These are phyloP conservation scores for Starmerella floricola DNA, from an alignment of 805 yeast genomes.

Conservation along the genomic window DNA sequence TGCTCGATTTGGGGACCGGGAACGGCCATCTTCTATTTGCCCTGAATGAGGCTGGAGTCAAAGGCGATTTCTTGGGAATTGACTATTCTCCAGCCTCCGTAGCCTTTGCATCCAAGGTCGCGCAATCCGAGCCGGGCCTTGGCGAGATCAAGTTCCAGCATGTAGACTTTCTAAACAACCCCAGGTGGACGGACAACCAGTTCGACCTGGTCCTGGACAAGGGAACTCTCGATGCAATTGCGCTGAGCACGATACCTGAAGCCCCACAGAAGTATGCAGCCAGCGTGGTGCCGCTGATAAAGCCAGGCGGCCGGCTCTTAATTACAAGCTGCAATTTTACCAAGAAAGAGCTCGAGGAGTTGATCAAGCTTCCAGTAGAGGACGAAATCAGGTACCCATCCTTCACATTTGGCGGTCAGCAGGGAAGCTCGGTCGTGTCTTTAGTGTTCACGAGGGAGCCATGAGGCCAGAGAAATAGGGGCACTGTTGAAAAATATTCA, in stretches of 20 bases:
- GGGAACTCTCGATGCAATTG: slow-evolving; percentile 96
- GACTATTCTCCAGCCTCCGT: slow-evolving; percentile 82
- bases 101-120: slow-evolving; percentile 54
- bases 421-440: slow-evolving; percentile 80
- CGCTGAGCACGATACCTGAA: slow-evolving; percentile 44
- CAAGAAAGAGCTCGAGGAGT: slow-evolving; percentile 48
- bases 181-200: slow-evolving; percentile 31
- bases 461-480: too few relatives aligned
- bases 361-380: slow-evolving; percentile 31
- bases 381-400: slow-evolving; percentile 52
- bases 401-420: slow-evolving; percentile 78
- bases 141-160: slow-evolving; percentile 40
- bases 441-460: too few relatives aligned
- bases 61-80: slow-evolving; percentile 53
- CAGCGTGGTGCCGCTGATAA: slow-evolving; percentile 47
- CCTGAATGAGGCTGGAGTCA: slow-evolving; percentile 50
- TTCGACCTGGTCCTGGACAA: slow-evolving; percentile 80
- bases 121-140: slow-evolving; percentile 25
- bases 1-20: slow-evolving; percentile 89
- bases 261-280: slow-evolving; percentile 42
- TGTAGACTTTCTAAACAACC: slow-evolving; percentile 51
- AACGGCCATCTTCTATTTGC: slow-evolving; percentile 82
- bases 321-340: slow-evolving; percentile 94
- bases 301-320: slow-evolving; percentile 45
- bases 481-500: too few relatives aligned